Evolutionary conservation across 1,284 basidiomycete genomes (phyloP), one percentile per base, ranked within the genome.

Genomic region (Exsudoporus floridanus): DNA sequence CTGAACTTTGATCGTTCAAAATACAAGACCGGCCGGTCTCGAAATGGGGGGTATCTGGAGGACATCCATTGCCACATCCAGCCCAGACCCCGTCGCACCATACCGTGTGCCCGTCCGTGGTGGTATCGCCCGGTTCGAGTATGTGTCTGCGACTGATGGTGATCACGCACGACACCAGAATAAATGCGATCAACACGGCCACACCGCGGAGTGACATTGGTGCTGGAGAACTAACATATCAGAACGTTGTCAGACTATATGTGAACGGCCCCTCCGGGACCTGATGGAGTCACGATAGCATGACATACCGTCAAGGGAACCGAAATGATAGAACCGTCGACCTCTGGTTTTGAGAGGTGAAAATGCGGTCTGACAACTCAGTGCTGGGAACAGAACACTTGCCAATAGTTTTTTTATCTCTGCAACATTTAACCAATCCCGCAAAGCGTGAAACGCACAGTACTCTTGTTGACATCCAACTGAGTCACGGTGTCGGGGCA

Each of bases 11-110:
- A 25, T 43, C 41, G 6, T 53, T 19, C 21, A 56, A 5, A 1
- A 49, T 50, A 16, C 61, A 52, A 25, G 46, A n/a, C 33, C 56
- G 46, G 10, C 47, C 51, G 7, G 44, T 64, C 53, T 61, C 48
- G 35, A 61, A 59, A 30, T 60, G 42, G 2, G 54, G 47, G 3
- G 48, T 47, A 16, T 46, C 13, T 25, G 49, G 3, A 18, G 52
- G 38, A 28, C 59, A 55, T n/a, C 41, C 55, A n/a, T 46, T 16
- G 23, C 58, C 50, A 16, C 50, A 61, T 14, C 46, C 61, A 25
- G 41, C 30, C 56, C 59, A 59, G 28, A 50, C 1, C 23, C 53
- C 56, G 21, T 35, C 23, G 38, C 50, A 62, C 52, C 47, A 52
- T 8, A 49, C 27, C 18, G 49, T 31, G 7, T 40, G 50, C 18